Percentiles rank a stretch among this genome's conserved stretches.
phyloP scores from a whole-genome alignment of 257 asterid genomes.

The Nicotiana benthamiana region DNA sequence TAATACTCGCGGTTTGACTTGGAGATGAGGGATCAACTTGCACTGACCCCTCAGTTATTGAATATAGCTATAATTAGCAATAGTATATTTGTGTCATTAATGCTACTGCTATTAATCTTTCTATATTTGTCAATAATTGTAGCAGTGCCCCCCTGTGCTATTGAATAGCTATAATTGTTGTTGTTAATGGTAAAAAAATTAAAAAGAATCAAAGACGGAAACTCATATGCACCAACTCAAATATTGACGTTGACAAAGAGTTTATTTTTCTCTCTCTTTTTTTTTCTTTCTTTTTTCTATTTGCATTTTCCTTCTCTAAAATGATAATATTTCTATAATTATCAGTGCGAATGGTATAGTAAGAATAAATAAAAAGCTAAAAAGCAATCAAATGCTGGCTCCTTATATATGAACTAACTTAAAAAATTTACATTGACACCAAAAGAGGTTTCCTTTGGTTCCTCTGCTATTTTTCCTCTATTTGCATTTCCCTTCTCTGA shows the following conservation, averaged over 20 bases:
- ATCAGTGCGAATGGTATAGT: neutral
- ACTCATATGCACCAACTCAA: neutral
- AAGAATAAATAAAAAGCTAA: too few relatives aligned
- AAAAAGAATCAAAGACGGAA: neutral
- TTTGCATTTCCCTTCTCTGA: neutral
- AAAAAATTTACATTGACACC: neutral
- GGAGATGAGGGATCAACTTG: neutral
- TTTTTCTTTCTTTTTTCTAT: too few relatives aligned
- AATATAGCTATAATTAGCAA: neutral
- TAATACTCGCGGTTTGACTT: neutral
- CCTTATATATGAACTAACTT: neutral
- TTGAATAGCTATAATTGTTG: neutral
- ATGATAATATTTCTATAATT: neutral
- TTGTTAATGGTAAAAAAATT: neutral
- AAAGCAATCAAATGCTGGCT: neutral
- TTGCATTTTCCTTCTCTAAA: neutral
- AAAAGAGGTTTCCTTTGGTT: too few relatives aligned
- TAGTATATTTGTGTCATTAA: neutral
- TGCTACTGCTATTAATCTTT: neutral
- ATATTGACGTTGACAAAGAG: neutral
- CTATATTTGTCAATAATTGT: neutral
- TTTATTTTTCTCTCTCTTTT: too few relatives aligned
- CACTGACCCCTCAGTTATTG: neutral
- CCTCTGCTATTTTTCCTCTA: neutral
- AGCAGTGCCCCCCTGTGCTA: neutral